Evolutionary conservation across 225 moss, liverwort and hornwort species (phyloP).

Genomic region (Asterella californica): DNA sequence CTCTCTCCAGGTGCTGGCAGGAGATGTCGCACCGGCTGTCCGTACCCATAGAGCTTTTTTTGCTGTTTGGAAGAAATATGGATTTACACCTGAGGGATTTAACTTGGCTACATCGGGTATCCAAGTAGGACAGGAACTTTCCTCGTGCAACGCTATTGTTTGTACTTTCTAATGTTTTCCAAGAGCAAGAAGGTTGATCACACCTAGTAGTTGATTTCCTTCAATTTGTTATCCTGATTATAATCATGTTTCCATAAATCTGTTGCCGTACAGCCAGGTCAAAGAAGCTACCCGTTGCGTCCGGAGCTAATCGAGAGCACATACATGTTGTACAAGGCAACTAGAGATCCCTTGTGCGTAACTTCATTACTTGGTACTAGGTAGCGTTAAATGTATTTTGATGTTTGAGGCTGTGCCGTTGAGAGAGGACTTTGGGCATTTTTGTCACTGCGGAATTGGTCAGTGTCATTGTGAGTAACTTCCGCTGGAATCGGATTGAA

Average conservation of each 20-base stretch:
- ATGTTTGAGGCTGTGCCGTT: not conserved
- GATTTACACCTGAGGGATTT: slow-evolving; percentile 96
- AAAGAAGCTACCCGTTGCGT: slow-evolving; percentile 92
- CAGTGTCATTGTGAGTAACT: not conserved
- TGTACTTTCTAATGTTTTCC: not conserved
- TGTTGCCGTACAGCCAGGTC: slow-evolving; percentile 72
- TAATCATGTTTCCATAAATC: not conserved
- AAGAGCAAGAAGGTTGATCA: not conserved
- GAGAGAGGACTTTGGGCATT: too few species aligned
- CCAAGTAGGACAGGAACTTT: slow-evolving; percentile 50
- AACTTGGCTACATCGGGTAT: slow-evolving; percentile 90
- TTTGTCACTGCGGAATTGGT: not conserved
- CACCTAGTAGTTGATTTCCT: not conserved
- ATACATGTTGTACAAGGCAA: slow-evolving; percentile 94
- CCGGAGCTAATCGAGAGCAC: slow-evolving; percentile 98
- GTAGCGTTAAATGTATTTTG: not conserved
- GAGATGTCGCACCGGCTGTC: slow-evolving; percentile 88
- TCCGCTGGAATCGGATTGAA: not conserved
- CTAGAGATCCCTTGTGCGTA: slow-evolving; percentile 71
- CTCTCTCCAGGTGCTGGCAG: slow-evolving; percentile 66
- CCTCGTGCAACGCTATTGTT: not conserved
- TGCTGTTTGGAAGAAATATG: slow-evolving; percentile 92
- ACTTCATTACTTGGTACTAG: not conserved
- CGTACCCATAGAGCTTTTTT: slow-evolving; percentile 95
- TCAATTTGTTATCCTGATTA: not conserved